Base-by-base conservation (phyloP, 2,329 filamentous ascomycete genomes). In the Fusarium hostae region DNA sequence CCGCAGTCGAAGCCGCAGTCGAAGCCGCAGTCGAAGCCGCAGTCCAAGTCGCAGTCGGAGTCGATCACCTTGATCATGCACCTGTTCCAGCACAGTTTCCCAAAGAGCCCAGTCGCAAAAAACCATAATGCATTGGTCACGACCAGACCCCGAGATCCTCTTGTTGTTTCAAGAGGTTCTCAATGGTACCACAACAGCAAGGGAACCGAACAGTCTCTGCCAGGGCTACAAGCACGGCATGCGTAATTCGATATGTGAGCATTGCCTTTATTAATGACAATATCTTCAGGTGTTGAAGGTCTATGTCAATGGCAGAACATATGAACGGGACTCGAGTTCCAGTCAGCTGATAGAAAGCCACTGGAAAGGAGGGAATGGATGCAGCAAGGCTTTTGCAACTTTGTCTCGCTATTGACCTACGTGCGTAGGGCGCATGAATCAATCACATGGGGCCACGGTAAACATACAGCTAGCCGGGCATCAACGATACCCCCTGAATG, bases 41-140 rank as follows among this genome's bases (percentile, higher is more conserved):
- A 71, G 59, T 15, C 40, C 30, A 24, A 73, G 64, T 18, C 44
- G 55, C 22, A 70, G 50, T 32, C 59, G 40, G 28, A 79, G 76
- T 60, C 74, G 71, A 48, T 79, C 79, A 11, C 77, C 77, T 63
- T 79, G 76, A 76, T 37, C 35, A 40, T 13, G 20, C n/a, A n/a
- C 43, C 4, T n/a, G 16, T 12, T 24, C 30, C 37, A 57, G 44
- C 43, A 61, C 24, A 66, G 15, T 32, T 40, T 50, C 13, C n/a
- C 13, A 52, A 26, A 37, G n/a, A 16, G 5, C 15, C 16, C n/a
- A 41, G 24, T 5, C 41, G 15, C 2, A 34, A 35, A 37, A 48
- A 9, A 37, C 30, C n/a, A n/a, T 9, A 4, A 26, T 20, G 10
- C 26, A 43, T 9, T 6, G n/a, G 9, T 20, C 13, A 9, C 34